Percentiles rank a stretch among this genome's conserved stretches.
Conservation (phyloP, 371 early-diverging fungal genomes). For the Chytridium lagenaria region DNA sequence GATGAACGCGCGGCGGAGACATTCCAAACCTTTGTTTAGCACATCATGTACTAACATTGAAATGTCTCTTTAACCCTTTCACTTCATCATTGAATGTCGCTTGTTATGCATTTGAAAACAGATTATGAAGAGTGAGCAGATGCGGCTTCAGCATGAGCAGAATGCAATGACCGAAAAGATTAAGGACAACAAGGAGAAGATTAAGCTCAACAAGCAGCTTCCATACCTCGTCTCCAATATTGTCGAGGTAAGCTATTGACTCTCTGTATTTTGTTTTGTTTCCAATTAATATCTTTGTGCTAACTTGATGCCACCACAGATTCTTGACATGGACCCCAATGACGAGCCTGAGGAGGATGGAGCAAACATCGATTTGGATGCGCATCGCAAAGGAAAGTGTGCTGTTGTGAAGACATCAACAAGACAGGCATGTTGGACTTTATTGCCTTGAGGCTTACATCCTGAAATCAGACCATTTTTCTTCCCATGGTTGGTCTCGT, state of each 20-base stretch:
- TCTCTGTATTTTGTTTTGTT: too few relatives aligned
- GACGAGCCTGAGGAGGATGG: slow-evolving; percentile 91
- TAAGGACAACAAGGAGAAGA: slow-evolving; percentile 99
- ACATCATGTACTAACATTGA: too few relatives aligned
- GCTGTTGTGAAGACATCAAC: slow-evolving; percentile 98
- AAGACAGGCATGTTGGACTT: slow-evolving; percentile 73
- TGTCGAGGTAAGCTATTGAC: slow-evolving; percentile 82
- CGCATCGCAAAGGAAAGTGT: slow-evolving; percentile 91
- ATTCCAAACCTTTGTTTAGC: too few relatives aligned
- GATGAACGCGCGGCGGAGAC: too few relatives aligned
- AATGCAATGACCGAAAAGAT: slow-evolving; percentile 89
- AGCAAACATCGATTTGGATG: slow-evolving; percentile 92
- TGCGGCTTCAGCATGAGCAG: slow-evolving; percentile 90
- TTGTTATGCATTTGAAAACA: too few relatives aligned
- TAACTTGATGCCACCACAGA: slow-evolving; percentile 57
- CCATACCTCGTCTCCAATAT: slow-evolving; percentile 99
- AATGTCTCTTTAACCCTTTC: too few relatives aligned
- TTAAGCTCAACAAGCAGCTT: slow-evolving; percentile 98
- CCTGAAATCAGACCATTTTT: slow-evolving; percentile 80
- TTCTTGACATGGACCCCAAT: slow-evolving; percentile 92
- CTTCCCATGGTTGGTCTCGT: slow-evolving; percentile 99
- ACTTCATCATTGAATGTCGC: too few relatives aligned
- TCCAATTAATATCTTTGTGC: too few relatives aligned
- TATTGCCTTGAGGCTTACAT: background rate
- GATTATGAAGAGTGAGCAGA: slow-evolving; percentile 91